Evolutionary conservation across 345 rosid genomes (phyloP), one percentile per base, ranked within the genome.

Genomic region (Eucalyptus camaldulensis): DNA sequence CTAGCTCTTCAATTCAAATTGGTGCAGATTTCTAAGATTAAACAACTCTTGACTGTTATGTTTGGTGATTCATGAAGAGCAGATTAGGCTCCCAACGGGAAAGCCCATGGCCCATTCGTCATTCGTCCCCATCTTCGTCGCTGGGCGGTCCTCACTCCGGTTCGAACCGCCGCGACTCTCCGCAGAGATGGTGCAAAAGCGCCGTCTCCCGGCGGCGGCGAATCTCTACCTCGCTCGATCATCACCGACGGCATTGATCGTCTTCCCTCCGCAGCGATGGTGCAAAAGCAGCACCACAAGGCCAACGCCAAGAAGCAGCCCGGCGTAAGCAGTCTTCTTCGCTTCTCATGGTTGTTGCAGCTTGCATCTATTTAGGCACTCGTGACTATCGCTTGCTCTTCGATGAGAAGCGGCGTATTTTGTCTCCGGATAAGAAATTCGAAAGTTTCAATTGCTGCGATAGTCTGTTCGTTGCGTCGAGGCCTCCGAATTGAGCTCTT

Each of bases 251-350:
- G 51, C 51, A 49, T 49, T 13, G 51, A 13, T 49, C 16, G 16
- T 13, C 16, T 49, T 49, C 80, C 10, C 43, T 67, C 43, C 56
- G 13, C 33, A 69, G 87, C 81, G 49, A 97, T 95, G 99, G 98
- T 94, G 27, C 97, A 96, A 92, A 90, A 95, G 69, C 96, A 93
- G 92, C 96, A 91, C 45, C 95, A 94, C 43, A 93, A 96, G 92
- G 89, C 94, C 83, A 96, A 93, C 88, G 92, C 94, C 25, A 96
- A 92, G 93, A 96, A 94, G 89, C 94, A 91, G 51, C 91, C 93
- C 25, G 92, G 91, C 16, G 97, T 94, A 92, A 94, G 94, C 92
- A 50, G 27, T 86, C 49, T 86, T 9, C 60, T 56, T 44, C 19
- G 50, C 80, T 27, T 5, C 80, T 33, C 19, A 69, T 33, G 44